phyloP scores from a whole-genome alignment of 2,329 filamentous ascomycete species.

The Clonostachys solani region DNA sequence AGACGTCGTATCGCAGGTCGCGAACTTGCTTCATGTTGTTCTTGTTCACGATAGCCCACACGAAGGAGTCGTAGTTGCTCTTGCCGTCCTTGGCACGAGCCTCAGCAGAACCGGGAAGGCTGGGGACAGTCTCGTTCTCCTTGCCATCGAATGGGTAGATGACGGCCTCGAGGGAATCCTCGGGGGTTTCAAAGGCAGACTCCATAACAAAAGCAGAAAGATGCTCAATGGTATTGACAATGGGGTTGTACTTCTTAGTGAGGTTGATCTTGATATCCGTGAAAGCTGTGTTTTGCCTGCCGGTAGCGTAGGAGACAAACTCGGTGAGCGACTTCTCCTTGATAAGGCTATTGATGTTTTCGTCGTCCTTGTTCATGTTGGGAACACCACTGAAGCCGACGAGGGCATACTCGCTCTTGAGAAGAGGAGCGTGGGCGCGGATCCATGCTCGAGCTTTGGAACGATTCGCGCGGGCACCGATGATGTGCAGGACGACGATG shows the following conservation, averaged over 20 bases:
- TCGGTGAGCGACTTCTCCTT: slow-evolving; percentile 87
- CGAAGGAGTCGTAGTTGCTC: slow-evolving; percentile 81
- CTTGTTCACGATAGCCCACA: slow-evolving; percentile 96
- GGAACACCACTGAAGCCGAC: slow-evolving; percentile 72
- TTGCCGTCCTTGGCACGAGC: slow-evolving; percentile 49
- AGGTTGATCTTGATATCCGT: slow-evolving; percentile 80
- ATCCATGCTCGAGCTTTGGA: slow-evolving; percentile 79
- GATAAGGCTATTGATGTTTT: slow-evolving; percentile 42
- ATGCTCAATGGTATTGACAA: slow-evolving; percentile 56
- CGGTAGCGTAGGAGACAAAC: slow-evolving; percentile 83
- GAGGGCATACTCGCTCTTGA: slow-evolving; percentile 79
- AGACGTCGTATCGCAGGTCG: slow-evolving; percentile 91
- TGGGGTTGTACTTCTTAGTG: slow-evolving; percentile 83
- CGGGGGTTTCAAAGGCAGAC: slow-evolving; percentile 60
- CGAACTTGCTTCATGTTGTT: slow-evolving; percentile 84
- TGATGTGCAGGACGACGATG: slow-evolving; percentile 73
- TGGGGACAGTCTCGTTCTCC: slow-evolving; percentile 73
- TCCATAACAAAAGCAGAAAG: slow-evolving; percentile 76
- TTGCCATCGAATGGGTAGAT: slow-evolving; percentile 90
- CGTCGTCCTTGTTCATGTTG: slow-evolving; percentile 34
- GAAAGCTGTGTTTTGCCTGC: slow-evolving; percentile 89
- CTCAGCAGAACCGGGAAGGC: slow-evolving; percentile 54
- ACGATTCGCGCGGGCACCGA: slow-evolving; percentile 77
- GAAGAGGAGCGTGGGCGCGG: slow-evolving; percentile 63
- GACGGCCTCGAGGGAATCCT: slow-evolving; percentile 71